Base-by-base conservation (phyloP, 352 stramenopile genomes). In the Pythium pectinolyticum region DNA sequence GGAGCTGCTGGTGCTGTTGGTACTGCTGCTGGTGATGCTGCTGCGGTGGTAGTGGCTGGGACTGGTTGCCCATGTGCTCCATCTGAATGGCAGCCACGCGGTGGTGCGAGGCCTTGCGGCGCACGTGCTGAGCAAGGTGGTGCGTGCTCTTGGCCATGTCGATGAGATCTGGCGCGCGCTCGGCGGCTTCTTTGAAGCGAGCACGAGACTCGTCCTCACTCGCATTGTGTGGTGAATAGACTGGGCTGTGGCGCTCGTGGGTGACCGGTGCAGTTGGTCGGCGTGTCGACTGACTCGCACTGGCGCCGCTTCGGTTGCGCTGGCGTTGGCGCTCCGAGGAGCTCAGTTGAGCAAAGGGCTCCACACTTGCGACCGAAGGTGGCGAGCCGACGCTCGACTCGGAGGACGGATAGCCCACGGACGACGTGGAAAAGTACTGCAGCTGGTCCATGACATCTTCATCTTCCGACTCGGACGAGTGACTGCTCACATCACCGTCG, bases 71-170 rank as follows among this genome's bases (percentile, higher is more conserved):
- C 11, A 37, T 8, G 37, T 63, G 53, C 39, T 90, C 84, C n/a
- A 76, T 77, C 56, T 89, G 84, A 25, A 92, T 57, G 2, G 80
- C 82, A 28, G 83, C 50, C 25, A 91, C 71, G 47, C 84, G 84
- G 53, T 82, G 73, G 61, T 88, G 78, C 39, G 81, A 88, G 3
- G 89, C 67, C 61, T 83, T 85, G 32, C 50, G 63, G 49, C 84
- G 81, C 20, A 82, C 76, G 60, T 92, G 79, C 64, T 93, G 77
- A 3, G 83, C 86, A 41, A 95, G 66, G 22, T 75, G 73, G 53
- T 92, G 84, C 5, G 84, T 81, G 58, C 80, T 81, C 46, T 85
- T 75, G 8, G 85, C 73, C 17, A 73, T 71, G 34, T 80, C 66
- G 57, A 94, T 89, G 48, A 94, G 86, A 35, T 78, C 75, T 27